Evolutionary conservation across 1,284 basidiomycete genomes (phyloP), one percentile per base, ranked within the genome.

Genomic region (Psilocybe mexicana): DNA sequence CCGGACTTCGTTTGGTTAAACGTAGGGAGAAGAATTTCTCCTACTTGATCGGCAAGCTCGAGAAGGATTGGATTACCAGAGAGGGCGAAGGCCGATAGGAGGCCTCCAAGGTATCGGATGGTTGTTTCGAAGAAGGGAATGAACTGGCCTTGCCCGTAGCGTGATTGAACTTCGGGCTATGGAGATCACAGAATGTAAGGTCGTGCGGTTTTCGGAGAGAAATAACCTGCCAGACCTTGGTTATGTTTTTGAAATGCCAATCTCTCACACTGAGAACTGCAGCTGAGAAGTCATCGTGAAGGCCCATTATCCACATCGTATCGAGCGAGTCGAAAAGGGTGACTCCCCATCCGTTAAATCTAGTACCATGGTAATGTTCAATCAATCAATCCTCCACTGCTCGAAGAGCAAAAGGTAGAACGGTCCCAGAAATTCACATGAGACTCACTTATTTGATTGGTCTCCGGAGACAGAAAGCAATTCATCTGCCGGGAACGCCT

Each of bases 31-130:
- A 87, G 74, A 38, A 74, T 67, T 2, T 64, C 62, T 0, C 77
- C 84, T 1, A 87, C 74, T 14, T 81, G 76, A 49, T 85, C 80
- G 0, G 85, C 84, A 4, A 78, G 78, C 2, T 70, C 61, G 2
- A 84, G 73, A 0, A 86, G 69, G 0, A 83, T 67, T 2, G 75
- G 71, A 61, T 88, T 83, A 12, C 76, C 76, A 0, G 86, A 86
- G 1, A 92, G 76, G 26, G 88, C 86, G 64, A 90, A 86, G 0
- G 87, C 88, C 7, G 87, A 85, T 2, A 92, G 75, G 0, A 90
- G 70, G 8, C 88, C 88, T 7, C 89, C 89, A 7, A 92, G 79
- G 69, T 90, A 90, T 2, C 88, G 84, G 63, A 92, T 92, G 45
- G 83, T 81, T 0, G 88, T 91, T 69, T 92, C 90, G 65, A 92